A percentile compares a stretch with the other conserved stretches of the same genome.
These are phyloP conservation scores for Cladosporium halotolerans DNA, from an alignment of 2,329 filamentous ascomycete species.

Conservation along the genomic window DNA sequence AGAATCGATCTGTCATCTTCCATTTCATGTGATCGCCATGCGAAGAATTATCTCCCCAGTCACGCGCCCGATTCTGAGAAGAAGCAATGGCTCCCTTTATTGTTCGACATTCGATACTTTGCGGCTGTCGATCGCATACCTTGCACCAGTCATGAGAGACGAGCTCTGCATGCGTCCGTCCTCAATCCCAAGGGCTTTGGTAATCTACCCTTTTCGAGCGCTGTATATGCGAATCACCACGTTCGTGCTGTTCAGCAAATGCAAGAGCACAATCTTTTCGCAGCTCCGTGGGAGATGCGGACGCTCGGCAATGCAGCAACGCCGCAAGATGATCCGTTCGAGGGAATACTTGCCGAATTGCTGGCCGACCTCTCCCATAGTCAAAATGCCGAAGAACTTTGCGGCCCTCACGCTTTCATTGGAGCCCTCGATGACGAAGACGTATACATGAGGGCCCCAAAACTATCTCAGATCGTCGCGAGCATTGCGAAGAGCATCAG, in stretches of 20 bases:
- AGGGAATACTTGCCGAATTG: background rate
- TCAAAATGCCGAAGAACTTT: background rate
- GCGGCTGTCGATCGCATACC: background rate
- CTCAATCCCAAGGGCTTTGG: background rate
- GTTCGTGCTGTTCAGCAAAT: background rate
- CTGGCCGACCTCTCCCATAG: background rate
- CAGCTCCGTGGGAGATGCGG: background rate
- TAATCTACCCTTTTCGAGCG: background rate
- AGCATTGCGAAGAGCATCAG: slow-evolving; percentile 1
- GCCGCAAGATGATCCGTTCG: slow-evolving; percentile 1
- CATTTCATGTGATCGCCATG: no score
- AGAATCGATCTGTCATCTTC: no score
- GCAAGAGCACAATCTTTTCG: background rate
- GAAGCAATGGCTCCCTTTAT: background rate
- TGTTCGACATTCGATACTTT: slow-evolving; percentile 1
- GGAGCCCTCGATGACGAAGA: slow-evolving; percentile 1
- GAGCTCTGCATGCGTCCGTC: no score
- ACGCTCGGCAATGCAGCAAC: background rate
- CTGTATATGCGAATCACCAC: background rate
- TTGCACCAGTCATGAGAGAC: no score
- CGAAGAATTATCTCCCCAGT: no score
- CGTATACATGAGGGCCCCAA: background rate
- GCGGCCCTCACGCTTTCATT: slow-evolving; percentile 4
- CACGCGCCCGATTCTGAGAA: no score
- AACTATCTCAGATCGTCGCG: slow-evolving; percentile 4